Base-by-base conservation (phyloP, 495 filamentous ascomycete species). In the Cercophora scortea region DNA sequence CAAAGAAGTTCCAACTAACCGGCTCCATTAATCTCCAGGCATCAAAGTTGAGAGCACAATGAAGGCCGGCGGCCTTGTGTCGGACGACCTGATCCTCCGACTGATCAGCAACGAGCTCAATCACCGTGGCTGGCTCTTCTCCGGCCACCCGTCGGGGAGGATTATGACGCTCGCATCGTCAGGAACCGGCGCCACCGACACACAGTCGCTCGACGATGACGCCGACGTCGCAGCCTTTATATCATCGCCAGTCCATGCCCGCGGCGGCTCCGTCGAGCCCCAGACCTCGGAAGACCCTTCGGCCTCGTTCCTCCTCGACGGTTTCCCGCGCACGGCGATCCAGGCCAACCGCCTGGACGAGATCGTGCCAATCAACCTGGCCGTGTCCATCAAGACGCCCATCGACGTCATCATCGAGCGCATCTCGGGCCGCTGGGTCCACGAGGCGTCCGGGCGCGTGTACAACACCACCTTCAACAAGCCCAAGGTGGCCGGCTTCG, bases 381-480 rank as follows among this genome's bases (percentile, higher is more conserved):
- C 88, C 56, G 84, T 96, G 47, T 79, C 79, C 49, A 70, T 84
- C 46, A 64, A 71, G 54, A 88, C 84, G 3, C 86, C 86, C 2
- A 64, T 79, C 40, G 80, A 85, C 15, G 87, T 95, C 49, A 92
- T 98, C 53, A 76, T 97, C 52, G 82, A 89, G 45, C 84, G 93
- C 17, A 96, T 98, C 54, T 83, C 85, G 40, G 86, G 86, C 52
- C 86, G 93, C 50, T 95, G 91, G 89, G 86, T 97, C 19, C 93
- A 98, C 66, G 89, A 87, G 60, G 86, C 92, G 0, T 93, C 88
- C 3, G 93, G 93, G 3, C 78, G 93, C 12, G 82, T 95, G 3
- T 98, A 98, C 73, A 98, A 97, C 62, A 92, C 86, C 0, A 86
- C 84, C 3, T 98, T 95, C 77, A 88, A 97, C 60, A 71, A 83